phyloP scores from a whole-genome alignment of 2,329 filamentous ascomycete species.

The Tricladium varicosporioides region DNA sequence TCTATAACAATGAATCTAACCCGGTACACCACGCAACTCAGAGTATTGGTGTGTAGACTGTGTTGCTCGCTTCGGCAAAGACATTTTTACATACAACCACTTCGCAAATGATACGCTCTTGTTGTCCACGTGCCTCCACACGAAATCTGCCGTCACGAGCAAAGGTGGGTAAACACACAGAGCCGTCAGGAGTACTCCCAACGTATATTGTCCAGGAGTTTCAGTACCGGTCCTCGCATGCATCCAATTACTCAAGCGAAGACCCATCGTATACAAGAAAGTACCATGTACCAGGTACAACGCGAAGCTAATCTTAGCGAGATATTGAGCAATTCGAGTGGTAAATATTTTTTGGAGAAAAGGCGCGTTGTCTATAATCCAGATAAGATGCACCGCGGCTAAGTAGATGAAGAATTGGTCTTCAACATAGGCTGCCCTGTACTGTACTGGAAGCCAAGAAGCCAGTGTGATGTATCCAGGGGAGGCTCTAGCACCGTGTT shows the following conservation, averaged over 20 bases:
- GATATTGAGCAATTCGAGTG: conserved; percentile 53
- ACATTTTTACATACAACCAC: conserved; percentile 34
- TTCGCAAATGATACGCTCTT: conserved; percentile 46
- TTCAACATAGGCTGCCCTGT: not conserved
- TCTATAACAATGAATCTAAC: too few species aligned
- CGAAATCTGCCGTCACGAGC: conserved; percentile 53
- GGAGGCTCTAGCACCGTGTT: not conserved
- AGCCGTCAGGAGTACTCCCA: conserved; percentile 28
- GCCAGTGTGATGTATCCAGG: conserved; percentile 11
- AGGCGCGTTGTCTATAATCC: conserved; percentile 22
- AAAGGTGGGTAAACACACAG: conserved; percentile 38
- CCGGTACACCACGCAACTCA: too few species aligned
- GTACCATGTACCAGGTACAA: conserved; percentile 16
- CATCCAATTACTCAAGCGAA: conserved; percentile 5
- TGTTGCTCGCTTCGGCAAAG: too few species aligned
- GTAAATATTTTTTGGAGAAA: conserved; percentile 58
- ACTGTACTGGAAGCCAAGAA: conserved; percentile 5
- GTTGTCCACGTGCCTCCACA: conserved; percentile 53
- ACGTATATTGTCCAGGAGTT: conserved; percentile 4
- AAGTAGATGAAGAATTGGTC: conserved; percentile 19
- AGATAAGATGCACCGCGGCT: conserved; percentile 14
- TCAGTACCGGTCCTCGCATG: conserved; percentile 10
- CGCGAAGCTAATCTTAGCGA: conserved; percentile 56
- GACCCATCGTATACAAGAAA: conserved; percentile 14
- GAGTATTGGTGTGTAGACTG: too few species aligned